Conservation (phyloP, 305 asterid species). For the Fraxinus paxiana region DNA sequence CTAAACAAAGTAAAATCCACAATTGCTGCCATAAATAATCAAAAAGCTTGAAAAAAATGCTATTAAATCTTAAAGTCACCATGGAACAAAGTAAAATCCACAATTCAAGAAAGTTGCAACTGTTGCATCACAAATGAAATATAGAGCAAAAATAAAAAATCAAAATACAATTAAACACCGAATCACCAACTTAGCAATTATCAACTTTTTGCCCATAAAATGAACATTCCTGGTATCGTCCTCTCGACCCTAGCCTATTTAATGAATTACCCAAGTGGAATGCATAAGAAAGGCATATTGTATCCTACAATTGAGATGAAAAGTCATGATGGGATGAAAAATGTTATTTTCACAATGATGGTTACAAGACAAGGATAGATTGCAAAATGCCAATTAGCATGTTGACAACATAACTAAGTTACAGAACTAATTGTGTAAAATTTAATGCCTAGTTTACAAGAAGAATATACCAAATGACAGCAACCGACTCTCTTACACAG, state of each 20-base stretch:
- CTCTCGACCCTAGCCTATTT: neutral
- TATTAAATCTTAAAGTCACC: no score
- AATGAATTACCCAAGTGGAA: neutral
- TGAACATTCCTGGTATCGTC: neutral
- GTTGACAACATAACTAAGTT: no score
- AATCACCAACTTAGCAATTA: neutral
- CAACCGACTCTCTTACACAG: no score
- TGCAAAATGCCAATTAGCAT: neutral
- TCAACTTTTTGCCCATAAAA: neutral
- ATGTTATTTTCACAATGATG: neutral
- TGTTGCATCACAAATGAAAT: neutral
- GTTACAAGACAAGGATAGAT: neutral
- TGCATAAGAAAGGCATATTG: neutral
- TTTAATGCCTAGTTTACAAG: no score
- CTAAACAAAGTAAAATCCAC: neutral
- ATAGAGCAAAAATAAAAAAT: neutral
- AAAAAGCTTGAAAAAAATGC: no score
- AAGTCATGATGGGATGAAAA: no score
- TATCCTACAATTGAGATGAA: no score
- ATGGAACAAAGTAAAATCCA: no score
- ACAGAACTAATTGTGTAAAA: no score
- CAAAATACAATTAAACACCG: neutral
- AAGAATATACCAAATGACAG: no score
- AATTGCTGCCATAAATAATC: no score
- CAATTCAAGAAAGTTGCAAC: neutral